phyloP scores from a whole-genome alignment of 2,329 filamentous ascomycete species.

The Atkinsonella hypoxylon region DNA sequence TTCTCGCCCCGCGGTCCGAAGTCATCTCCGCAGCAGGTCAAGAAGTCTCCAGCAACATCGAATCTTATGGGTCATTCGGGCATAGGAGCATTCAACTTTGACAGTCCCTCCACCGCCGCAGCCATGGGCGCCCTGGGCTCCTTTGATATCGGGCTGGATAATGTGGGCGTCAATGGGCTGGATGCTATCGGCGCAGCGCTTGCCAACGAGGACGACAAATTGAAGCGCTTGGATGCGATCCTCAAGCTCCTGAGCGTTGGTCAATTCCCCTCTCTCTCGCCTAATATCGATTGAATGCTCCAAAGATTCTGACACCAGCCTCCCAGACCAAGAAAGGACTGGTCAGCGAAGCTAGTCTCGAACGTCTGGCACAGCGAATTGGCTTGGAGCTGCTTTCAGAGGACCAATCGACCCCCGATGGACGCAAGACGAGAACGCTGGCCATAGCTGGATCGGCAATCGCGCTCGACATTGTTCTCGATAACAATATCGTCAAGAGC shows the following conservation, averaged over 20 bases:
- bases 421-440: slow-evolving; percentile 40
- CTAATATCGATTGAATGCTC: background rate
- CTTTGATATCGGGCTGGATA: slow-evolving; percentile 41
- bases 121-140: slow-evolving; percentile 43
- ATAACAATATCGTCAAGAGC: slow-evolving; percentile 48
- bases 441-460: slow-evolving; percentile 51
- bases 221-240: slow-evolving; percentile 41
- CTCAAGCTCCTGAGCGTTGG: slow-evolving; percentile 37
- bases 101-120: slow-evolving; percentile 51
- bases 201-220: slow-evolving; percentile 40
- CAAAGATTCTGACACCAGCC: slow-evolving; percentile 4
- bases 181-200: slow-evolving; percentile 26
- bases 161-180: slow-evolving; percentile 36
- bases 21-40: slow-evolving; percentile 53
- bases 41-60: slow-evolving; percentile 48
- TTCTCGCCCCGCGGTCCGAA: slow-evolving; percentile 46
- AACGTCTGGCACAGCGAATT: slow-evolving; percentile 53
- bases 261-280: background rate
- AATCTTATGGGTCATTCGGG: slow-evolving; percentile 35
- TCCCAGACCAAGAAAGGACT: slow-evolving; percentile 40
- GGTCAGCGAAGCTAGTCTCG: slow-evolving; percentile 64
- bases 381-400: slow-evolving; percentile 56
- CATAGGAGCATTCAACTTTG: slow-evolving; percentile 42
- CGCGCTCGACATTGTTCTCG: slow-evolving; percentile 48
- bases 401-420: slow-evolving; percentile 31